phyloP scores from a whole-genome alignment of 2,329 filamentous ascomycete species.

The Tolypocladium ophioglossoides region DNA sequence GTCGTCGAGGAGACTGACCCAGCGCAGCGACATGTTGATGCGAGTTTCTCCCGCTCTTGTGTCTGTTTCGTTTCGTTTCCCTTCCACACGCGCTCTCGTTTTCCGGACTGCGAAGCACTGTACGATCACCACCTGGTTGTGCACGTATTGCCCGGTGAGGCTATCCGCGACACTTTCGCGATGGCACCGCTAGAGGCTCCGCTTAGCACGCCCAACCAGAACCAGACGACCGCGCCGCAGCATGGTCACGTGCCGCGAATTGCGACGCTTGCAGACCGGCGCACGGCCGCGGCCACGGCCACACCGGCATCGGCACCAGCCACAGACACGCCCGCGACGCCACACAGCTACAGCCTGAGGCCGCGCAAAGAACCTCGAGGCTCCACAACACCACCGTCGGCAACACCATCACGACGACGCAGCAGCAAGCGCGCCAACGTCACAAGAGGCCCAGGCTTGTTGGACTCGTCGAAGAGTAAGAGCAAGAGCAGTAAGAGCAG shows the following conservation, averaged over 20 bases:
- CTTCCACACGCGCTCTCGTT: no score
- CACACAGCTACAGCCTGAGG: conserved; percentile 12
- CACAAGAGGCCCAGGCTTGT: not conserved
- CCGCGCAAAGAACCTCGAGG: conserved; percentile 13
- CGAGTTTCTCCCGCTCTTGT: not conserved
- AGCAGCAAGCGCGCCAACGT: not conserved
- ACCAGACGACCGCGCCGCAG: not conserved
- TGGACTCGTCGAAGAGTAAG: not conserved
- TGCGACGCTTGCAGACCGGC: not conserved
- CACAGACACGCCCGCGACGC: conserved; percentile 10
- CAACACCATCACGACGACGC: conserved; percentile 11
- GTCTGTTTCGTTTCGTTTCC: no score
- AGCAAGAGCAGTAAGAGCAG: not conserved
- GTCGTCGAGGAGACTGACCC: not conserved
- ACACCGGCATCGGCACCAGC: conserved; percentile 1
- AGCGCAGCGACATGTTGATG: not conserved
- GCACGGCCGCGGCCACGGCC: no score
- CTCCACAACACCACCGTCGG: conserved; percentile 4
- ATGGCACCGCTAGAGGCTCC: no score
- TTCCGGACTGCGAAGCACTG: no score
- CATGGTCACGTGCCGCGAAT: not conserved
- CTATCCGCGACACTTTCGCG: no score
- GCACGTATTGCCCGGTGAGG: no score
- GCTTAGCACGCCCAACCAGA: no score
- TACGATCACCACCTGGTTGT: no score